Base-by-base conservation (phyloP, 176 grass and related monocot species). In the Hyparrhenia diplandra region DNA sequence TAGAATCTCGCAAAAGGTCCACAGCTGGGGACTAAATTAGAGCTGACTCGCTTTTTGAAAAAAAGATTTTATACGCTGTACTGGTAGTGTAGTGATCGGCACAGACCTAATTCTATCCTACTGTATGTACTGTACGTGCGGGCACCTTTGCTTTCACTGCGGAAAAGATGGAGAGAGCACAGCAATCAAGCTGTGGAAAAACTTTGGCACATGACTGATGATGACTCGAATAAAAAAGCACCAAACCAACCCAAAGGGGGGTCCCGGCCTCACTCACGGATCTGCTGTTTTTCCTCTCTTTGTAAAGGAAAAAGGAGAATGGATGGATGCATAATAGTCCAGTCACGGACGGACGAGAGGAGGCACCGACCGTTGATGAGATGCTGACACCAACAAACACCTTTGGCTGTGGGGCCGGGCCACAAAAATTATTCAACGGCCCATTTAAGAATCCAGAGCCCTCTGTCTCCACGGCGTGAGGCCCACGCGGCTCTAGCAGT, bases 401-500 rank as follows among this genome's bases (percentile, higher is more conserved):
- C 9, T 41, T 5, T 29, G 1, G 5, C 4, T 6, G 35, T 23
- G 35, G 14, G 1, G 24, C 59, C n/a, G 20, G 37, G 24, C 24
- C 40, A 13, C 73, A 47, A 28, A 1, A 16, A 35, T 6, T 17
- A 21, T 69, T 84, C 62, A 76, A 75, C 76, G 82, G 76, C 76
- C 63, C 82, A 75, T 84, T 62, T 21, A 63, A 73, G 25, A 66
- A 37, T 64, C 64, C 41, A 2, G 16, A 51, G 52, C 36, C 34
- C 71, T n/a, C n/a, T n/a, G n/a, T n/a, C n/a, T n/a, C n/a, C 10
- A 2, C 14, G 65, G 25, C 9, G 71, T 47, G 54, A 81, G 87
- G 82, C 70, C 82, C 87, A 77, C 82, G 28, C 69, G 23, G 57
- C 10, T 27, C 64, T 45, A 65, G 37, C 13, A n/a, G n/a, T n/a